These are phyloP conservation scores for Sungouiella blattae DNA, from an alignment of 805 yeast genomes.

Conservation along the genomic window DNA sequence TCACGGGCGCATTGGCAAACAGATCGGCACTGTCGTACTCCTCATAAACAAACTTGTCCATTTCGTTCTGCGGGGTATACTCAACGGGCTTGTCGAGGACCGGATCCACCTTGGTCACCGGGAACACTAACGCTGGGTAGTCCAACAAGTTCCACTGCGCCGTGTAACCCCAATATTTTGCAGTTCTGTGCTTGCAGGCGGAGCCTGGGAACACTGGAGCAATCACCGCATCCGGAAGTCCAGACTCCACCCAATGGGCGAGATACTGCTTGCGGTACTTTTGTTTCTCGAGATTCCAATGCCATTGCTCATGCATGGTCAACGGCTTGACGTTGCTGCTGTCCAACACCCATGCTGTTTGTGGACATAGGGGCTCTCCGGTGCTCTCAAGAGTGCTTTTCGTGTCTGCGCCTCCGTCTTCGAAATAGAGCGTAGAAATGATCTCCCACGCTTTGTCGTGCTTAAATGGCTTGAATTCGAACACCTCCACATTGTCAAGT, in stretches of 20 bases:
- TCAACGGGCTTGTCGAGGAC: constrained; percentile 10
- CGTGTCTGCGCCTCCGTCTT: constrained; percentile 18
- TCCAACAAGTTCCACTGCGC: constrained; percentile 19
- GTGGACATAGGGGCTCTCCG: constrained; percentile 12
- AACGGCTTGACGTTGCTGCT: constrained; percentile 8
- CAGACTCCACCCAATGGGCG: constrained; percentile 11
- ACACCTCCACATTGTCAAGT: constrained; percentile 5
- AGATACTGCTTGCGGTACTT: constrained; percentile 16
- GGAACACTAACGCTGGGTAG: constrained; percentile 17
- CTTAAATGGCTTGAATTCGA: constrained; percentile 11
- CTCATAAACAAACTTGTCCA: constrained; percentile 8
- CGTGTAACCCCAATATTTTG: constrained; percentile 21
- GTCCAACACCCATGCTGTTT: constrained; percentile 13
- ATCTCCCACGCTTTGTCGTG: constrained; percentile 11
- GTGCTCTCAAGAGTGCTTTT: constrained; percentile 7
- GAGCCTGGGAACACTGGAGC: constrained; percentile 18
- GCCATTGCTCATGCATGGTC: constrained; percentile 12
- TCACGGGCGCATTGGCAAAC: constrained; percentile 13
- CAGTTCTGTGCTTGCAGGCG: constrained; percentile 16
- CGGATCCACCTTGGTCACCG: constrained; percentile 14
- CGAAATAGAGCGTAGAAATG: constrained; percentile 10
- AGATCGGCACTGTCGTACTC: constrained; percentile 3
- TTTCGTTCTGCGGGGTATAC: constrained; percentile 15
- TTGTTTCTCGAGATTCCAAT: constrained; percentile 17
- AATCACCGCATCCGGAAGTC: constrained; percentile 12